Base-by-base conservation (phyloP, 2,329 filamentous ascomycete genomes). In the Ophiostoma piceae region DNA sequence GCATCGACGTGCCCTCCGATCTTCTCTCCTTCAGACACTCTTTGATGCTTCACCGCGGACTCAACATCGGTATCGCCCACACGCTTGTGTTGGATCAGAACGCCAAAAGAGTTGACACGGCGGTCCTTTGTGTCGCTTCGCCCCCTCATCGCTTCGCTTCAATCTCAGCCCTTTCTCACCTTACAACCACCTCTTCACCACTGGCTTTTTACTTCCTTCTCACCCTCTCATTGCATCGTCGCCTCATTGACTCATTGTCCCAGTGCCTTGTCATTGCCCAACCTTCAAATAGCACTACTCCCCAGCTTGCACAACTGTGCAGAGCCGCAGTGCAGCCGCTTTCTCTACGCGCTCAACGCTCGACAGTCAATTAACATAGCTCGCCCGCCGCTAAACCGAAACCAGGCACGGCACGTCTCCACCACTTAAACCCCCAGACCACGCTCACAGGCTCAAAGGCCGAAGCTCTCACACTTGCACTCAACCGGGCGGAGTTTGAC, bases 351-450 rank as follows among this genome's bases (percentile, higher is more conserved):
- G 9, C 11, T 29, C 54, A 60, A 22, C 2, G 51, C n/a, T 22
- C 51, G 22, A 26, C n/a, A 22, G 11, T 26, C 51, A 12, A 57
- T 26, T 14, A 64, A 19, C 16, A 35, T 29, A 62, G 29, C 60
- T 37, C 29, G 8, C 35, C 62, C 35, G 19, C 62, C 32, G 32
- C 62, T 65, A 65, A 65, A 35, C 62, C 62, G 35, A 39, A 65
- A 39, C 62, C 19, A 41, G 62, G n/a, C 35, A 39, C 62, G 62
- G 19, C 62, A 37, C 29, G 19, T n/a, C 60, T 64, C 60, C 60
- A 64, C 60, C 60, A 64, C 60, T 64, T 65, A 65, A 41, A 39
- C 62, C 35, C 60, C 35, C 62, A 65, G 35, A n/a, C 16, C 54
- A 32, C n/a, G 14, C 19, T 64, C 32, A 16, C 43, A n/a, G 54